These are phyloP conservation scores for Sisymbrium irio DNA, from an alignment of 345 rosid species.

Conservation along the genomic window DNA sequence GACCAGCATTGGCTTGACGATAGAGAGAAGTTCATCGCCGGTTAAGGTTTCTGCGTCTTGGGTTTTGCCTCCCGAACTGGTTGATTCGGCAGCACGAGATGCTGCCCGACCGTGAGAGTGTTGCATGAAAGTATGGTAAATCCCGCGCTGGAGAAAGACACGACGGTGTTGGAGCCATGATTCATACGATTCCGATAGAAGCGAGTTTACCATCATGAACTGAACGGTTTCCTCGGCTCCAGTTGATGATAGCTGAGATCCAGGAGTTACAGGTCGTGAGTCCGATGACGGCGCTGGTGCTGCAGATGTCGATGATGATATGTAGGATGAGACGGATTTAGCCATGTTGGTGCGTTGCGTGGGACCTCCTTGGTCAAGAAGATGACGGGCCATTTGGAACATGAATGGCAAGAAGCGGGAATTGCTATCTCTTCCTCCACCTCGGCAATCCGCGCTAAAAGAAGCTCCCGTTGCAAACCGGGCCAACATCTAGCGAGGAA, in stretches of 20 bases:
- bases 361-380: conserved; percentile 88
- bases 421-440: conserved; percentile 99
- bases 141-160: conserved; percentile 80
- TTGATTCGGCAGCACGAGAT: conserved; percentile 45
- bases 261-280: conserved; percentile 53
- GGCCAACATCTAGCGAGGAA: conserved; percentile 74
- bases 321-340: conserved; percentile 69
- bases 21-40: conserved; percentile 57
- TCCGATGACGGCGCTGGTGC: conserved; percentile 36
- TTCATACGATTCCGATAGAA: conserved; percentile 85
- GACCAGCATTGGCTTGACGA: conserved; percentile 76
- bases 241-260: conserved; percentile 44
- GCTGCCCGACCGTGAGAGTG: conserved; percentile 70
- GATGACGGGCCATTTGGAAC: conserved; percentile 94
- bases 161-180: conserved; percentile 90
- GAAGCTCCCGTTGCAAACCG: conserved; percentile 99
- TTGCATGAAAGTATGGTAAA: conserved; percentile 91
- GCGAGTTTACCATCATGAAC: conserved; percentile 97
- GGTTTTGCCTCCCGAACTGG: conserved; percentile 40
- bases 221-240: conserved; percentile 89
- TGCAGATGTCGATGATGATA: conserved; percentile 40
- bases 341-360: conserved; percentile 73
- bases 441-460: conserved; percentile 76
- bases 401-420: conserved; percentile 90
- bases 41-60: conserved; percentile 39